Base-by-base conservation (phyloP, 768 basidiomycete species). In the Agaricus subrufescens region DNA sequence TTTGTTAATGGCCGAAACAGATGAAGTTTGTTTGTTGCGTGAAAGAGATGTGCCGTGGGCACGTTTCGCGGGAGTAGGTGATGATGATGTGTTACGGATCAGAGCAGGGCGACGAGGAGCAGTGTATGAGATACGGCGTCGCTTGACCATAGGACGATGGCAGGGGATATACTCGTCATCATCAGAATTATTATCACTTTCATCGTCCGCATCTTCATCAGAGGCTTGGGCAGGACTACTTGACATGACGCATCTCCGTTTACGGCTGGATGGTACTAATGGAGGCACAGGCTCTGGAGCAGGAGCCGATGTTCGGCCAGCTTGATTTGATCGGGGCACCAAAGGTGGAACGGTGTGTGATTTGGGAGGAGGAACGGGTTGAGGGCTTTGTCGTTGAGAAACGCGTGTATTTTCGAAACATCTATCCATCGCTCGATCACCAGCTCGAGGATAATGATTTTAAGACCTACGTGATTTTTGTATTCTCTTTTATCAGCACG, bases 151-250 rank as follows among this genome's bases (percentile, higher is more conserved):
- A 34, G 34, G 14, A 43, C 55, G 48, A 30, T 73, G 67, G 2
- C 75, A 72, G 3, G 80, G 77, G 27, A 73, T 23, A 57, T 81
- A 79, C 57, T 79, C 76, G 48, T 77, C 76, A 57, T 77, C 78
- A 34, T 34, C 34, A 2, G 69, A 64, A 54, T 64, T 72, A 54
- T 73, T 72, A n/a, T 73, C 72, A 58, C 72, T 71, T 44, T 77
- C 70, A 29, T 65, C 65, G 54, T 73, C 66, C 5, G 56, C 66
- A 26, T 74, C 73, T 15, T 69, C 56, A n/a, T 43, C 46, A 27
- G 50, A 54, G 29, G 38, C 10, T 26, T 15, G 46, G 29, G 23
- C 26, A 40, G 39, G 43, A n/a, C 46, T 37, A 14, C 38, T 37
- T 6, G 46, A 26, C 14, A 31, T 11, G 5, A 23, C 45, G 30